A percentile compares a stretch with the other conserved stretches of the same genome.
These are phyloP conservation scores for Epicoccum sorghinum DNA, from an alignment of 2,329 filamentous ascomycete species.

Conservation along the genomic window DNA sequence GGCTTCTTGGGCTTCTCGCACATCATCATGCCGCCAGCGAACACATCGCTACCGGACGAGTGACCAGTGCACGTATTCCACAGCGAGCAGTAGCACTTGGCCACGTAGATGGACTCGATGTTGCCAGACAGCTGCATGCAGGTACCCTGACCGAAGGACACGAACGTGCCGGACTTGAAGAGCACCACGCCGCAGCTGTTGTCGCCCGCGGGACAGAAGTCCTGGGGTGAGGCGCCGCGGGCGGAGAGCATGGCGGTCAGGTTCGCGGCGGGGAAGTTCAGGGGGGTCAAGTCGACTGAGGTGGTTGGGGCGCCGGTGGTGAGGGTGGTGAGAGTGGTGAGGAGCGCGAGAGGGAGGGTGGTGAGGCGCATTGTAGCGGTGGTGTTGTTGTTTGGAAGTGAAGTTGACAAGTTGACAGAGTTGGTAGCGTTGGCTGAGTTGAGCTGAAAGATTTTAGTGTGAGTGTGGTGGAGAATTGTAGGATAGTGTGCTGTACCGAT, in stretches of 20 bases:
- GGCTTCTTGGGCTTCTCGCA: constrained; percentile 6
- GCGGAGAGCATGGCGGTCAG: background rate
- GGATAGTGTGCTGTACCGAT: no score
- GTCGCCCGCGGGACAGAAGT: background rate
- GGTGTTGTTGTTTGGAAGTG: background rate
- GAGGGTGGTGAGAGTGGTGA: background rate
- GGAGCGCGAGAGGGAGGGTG: background rate
- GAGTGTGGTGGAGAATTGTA: background rate
- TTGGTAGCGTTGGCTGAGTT: no score
- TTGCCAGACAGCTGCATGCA: constrained; percentile 9
- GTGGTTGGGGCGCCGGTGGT: background rate
- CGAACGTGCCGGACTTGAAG: constrained; percentile 1
- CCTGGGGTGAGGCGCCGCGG: no score
- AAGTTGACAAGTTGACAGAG: background rate
- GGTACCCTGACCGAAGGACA: constrained; percentile 6
- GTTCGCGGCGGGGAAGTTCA: background rate
- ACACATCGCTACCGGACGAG: background rate
- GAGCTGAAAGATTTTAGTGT: background rate
- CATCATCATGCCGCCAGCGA: constrained; percentile 17
- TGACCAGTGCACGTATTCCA: constrained; percentile 14
- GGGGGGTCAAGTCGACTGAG: background rate
- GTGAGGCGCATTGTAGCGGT: background rate
- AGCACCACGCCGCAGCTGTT: constrained; percentile 10
- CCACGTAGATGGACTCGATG: constrained; percentile 12
- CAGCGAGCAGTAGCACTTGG: constrained; percentile 16